These are phyloP conservation scores for Apiosordaria backusii DNA, from an alignment of 495 filamentous ascomycete genomes.

Conservation along the genomic window DNA sequence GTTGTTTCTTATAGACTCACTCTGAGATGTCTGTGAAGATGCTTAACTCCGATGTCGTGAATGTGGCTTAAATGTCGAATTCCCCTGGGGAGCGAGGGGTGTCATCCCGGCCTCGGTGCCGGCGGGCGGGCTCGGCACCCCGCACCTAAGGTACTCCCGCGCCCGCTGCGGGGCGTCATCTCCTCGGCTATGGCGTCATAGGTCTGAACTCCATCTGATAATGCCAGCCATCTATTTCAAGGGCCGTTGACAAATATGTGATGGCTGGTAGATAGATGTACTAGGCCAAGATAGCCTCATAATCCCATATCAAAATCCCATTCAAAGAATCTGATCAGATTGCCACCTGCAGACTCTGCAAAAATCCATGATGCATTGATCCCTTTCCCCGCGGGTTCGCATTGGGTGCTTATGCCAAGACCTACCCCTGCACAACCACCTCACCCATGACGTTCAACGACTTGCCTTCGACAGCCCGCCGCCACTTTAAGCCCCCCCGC, in stretches of 20 bases:
- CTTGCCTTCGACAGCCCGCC: background rate
- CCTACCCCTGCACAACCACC: background rate
- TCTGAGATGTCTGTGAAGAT: background rate
- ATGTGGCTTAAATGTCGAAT: background rate
- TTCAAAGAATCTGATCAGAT: constrained; percentile 3
- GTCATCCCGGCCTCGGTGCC: constrained; percentile 4
- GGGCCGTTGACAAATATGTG: background rate
- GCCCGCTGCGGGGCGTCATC: constrained; percentile 25
- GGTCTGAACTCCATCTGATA: background rate
- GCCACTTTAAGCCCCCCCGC: background rate
- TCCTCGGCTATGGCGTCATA: constrained; percentile 26
- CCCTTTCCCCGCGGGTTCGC: background rate
- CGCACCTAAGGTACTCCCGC: no score
- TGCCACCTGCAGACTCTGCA: background rate
- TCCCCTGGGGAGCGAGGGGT: background rate
- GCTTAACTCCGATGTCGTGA: background rate
- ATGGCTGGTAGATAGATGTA: no score
- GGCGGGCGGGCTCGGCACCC: constrained; percentile 10
- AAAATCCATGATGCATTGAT: constrained; percentile 2
- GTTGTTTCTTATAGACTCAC: background rate
- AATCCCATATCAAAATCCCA: background rate
- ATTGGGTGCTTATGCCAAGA: constrained; percentile 10
- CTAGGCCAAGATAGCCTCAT: background rate
- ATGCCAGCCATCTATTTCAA: background rate
- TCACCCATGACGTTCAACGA: constrained; percentile 9